Evolutionary conservation across 331 rosid species (phyloP).

Genomic region (Ulmus americana): DNA sequence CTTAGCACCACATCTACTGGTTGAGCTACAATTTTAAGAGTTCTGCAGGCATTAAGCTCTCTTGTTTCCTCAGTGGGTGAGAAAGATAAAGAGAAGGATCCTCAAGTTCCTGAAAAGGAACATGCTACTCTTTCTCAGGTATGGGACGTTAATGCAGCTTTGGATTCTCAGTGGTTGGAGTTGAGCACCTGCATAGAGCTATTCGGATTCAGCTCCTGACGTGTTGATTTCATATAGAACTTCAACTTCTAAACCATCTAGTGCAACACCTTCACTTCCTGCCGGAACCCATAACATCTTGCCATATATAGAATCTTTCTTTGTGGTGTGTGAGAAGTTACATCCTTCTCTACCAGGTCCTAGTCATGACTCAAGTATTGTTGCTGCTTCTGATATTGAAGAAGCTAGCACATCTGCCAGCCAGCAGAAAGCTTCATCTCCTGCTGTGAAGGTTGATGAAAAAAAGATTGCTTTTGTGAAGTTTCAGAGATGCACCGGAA

Average conservation of each 20-base stretch:
- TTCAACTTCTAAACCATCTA: conserved; percentile 58
- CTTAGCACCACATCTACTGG: conserved; percentile 77
- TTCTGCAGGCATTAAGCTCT: conserved; percentile 91
- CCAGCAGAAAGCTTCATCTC: conserved; percentile 52
- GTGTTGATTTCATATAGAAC: conserved; percentile 42
- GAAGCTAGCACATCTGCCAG: conserved; percentile 57
- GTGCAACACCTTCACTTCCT: conserved; percentile 72
- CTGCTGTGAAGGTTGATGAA: conserved; percentile 63
- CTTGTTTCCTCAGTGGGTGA: conserved; percentile 55
- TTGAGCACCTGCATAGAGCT: conserved; percentile 80
- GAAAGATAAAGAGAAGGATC: conserved; percentile 56
- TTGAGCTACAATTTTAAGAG: conserved; percentile 95
- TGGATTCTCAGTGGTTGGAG: conserved; percentile 94
- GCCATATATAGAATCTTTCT: conserved; percentile 95
- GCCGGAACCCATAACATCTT: conserved; percentile 90
- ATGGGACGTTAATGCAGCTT: conserved; percentile 68
- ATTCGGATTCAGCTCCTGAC: conserved; percentile 68
- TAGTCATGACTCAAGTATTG: conserved; percentile 46
- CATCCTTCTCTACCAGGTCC: conserved; percentile 78
- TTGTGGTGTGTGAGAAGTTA: conserved; percentile 91
- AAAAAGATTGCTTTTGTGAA: conserved; percentile 70
- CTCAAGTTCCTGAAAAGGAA: conserved; percentile 34
- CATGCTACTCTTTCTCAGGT: conserved; percentile 51
- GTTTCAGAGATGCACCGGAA: conserved; percentile 98
- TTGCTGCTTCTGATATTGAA: conserved; percentile 65